Evolutionary conservation across 176 grass and related monocot species (phyloP).

Genomic region (Triticum dicoccoides): DNA sequence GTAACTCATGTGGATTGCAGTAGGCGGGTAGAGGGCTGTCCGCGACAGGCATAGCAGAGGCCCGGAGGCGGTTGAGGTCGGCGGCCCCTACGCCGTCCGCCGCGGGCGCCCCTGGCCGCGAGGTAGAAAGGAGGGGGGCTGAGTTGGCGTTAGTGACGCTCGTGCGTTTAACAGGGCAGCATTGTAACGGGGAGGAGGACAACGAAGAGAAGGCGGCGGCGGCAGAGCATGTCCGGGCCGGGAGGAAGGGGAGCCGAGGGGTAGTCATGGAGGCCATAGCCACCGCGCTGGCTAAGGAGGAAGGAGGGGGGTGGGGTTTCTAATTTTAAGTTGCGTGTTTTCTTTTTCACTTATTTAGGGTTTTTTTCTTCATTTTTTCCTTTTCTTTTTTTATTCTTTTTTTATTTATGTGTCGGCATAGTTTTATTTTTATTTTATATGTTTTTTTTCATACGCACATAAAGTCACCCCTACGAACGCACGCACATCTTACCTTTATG

Average conservation of each 20-base stretch:
- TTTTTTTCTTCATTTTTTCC: no score
- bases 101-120: neutral
- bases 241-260: constrained; percentile 29
- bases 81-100: neutral
- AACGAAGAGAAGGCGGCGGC: neutral
- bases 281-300: neutral
- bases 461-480: no score
- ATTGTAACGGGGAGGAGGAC: neutral
- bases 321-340: no score
- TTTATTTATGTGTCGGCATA: no score
- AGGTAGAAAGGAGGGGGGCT: neutral
- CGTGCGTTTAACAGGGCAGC: constrained; percentile 23
- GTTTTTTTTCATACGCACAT: no score
- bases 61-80: constrained; percentile 20
- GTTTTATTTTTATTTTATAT: no score
- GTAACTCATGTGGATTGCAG: constrained; percentile 20
- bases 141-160: neutral
- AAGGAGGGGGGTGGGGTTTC: no score
- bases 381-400: no score
- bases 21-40: neutral
- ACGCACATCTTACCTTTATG: no score
- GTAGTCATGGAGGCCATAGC: constrained; percentile 35
- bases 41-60: neutral
- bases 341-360: no score
- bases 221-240: neutral